Conservation (phyloP, 768 basidiomycete genomes). For the Trametes punicea region DNA sequence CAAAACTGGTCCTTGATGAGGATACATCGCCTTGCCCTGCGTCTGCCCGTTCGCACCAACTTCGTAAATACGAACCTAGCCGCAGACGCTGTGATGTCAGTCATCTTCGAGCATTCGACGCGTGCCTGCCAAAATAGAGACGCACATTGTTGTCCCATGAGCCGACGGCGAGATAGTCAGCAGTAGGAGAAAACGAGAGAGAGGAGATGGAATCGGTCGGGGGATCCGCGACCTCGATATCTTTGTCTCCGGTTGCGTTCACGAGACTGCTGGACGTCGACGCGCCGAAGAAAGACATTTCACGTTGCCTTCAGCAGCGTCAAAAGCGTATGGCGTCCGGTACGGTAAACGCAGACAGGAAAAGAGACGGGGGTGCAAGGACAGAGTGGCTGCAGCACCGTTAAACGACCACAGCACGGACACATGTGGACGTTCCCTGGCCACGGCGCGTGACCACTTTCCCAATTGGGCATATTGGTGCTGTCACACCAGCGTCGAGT, state of each 20-base stretch:
- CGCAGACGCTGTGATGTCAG: background rate
- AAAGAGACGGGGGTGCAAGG: background rate
- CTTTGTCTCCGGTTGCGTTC: conserved; percentile 54
- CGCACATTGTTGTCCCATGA: conserved; percentile 92
- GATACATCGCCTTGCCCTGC: conserved; percentile 87
- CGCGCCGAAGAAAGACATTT: conserved; percentile 46
- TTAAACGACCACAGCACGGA: background rate
- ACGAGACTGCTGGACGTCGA: conserved; percentile 35
- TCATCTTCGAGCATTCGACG: background rate
- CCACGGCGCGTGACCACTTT: conserved; percentile 14
- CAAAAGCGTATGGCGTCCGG: too few species aligned
- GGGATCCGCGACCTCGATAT: conserved; percentile 77
- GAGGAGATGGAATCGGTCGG: conserved; percentile 87
- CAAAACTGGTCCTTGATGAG: conserved; percentile 87
- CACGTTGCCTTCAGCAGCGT: background rate
- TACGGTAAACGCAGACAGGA: too few species aligned
- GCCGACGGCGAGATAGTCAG: conserved; percentile 88
- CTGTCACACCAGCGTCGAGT: background rate
- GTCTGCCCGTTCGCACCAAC: conserved; percentile 76
- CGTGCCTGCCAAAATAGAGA: background rate
- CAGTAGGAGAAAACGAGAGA: conserved; percentile 77
- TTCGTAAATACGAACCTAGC: conserved; percentile 88
- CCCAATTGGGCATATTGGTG: conserved; percentile 24
- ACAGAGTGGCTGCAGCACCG: background rate
- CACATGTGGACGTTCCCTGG: background rate